Conservation (phyloP, 768 basidiomycete genomes). For the Xanthoconium stramineum region DNA sequence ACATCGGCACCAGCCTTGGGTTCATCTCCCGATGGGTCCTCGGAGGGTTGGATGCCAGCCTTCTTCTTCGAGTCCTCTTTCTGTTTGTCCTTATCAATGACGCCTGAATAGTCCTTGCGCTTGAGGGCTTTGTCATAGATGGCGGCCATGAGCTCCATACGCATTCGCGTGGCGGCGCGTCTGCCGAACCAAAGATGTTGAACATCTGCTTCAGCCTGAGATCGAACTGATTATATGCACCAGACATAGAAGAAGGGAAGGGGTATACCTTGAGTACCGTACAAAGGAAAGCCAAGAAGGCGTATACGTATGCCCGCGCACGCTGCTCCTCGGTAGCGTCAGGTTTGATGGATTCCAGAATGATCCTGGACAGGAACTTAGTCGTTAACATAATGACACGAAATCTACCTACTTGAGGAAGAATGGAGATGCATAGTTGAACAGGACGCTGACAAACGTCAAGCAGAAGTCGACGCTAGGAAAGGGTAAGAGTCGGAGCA, state of each 20-base stretch:
- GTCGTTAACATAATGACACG: neutral
- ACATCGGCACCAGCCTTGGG: conserved; percentile 78
- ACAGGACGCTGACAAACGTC: conserved; percentile 64
- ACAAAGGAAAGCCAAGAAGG: conserved; percentile 68
- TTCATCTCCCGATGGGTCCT: conserved; percentile 38
- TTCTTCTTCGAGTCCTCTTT: conserved; percentile 24
- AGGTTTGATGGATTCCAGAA: conserved; percentile 54
- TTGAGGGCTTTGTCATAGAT: conserved; percentile 89
- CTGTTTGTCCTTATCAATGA: conserved; percentile 51
- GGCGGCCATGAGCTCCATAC: conserved; percentile 76
- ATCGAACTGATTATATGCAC: neutral
- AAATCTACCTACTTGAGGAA: conserved; percentile 63
- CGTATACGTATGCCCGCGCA: conserved; percentile 71
- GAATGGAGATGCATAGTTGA: conserved; percentile 81
- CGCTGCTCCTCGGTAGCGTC: conserved; percentile 47
- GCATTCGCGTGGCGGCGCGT: conserved; percentile 68
- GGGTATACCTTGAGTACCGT: conserved; percentile 32
- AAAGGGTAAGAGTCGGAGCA: neutral
- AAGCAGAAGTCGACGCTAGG: conserved; percentile 60
- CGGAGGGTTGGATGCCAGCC: conserved; percentile 9
- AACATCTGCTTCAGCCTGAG: conserved; percentile 59
- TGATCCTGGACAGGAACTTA: conserved; percentile 36
- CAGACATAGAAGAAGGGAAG: neutral
- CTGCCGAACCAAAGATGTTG: conserved; percentile 81
- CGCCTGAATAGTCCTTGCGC: conserved; percentile 78